Base-by-base conservation (phyloP, 805 yeast genomes). In the Blastobotrys americana region DNA sequence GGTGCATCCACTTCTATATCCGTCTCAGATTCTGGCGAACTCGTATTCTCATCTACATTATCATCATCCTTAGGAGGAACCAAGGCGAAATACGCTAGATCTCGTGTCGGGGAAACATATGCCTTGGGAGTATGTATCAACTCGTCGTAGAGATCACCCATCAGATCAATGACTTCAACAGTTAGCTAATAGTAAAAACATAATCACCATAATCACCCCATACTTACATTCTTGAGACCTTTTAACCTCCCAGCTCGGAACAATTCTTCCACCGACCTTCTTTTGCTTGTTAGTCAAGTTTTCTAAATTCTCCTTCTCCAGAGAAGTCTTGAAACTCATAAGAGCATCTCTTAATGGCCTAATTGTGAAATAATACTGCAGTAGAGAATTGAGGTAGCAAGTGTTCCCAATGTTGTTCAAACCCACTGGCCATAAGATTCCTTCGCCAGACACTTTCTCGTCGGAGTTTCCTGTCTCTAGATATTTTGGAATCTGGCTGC, bases 341-440 rank as follows among this genome's bases (percentile, higher is more conserved):
- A 87, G 72, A 48, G 74, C 72, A 2, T 82, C 76, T 46, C 97
- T 72, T 34, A 93, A 67, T 0, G 96, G 97, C 45, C 77, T 76
- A 37, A 93, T 77, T 4, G 87, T 83, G 66, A 88, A 93, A 61
- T 87, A 90, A 57, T 83, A 90, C 59, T 90, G 98, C 35, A 90
- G 66, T 40, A 93, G 69, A 0, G 97, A 90, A 60, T 93, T 90
- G 61, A 93, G 69, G 55, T 89, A 89, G 63, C 98, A 93, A 0
- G 98, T 90, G 60, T 93, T 93, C 19, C 98, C 98, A 50, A 88
- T 89, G 59, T 93, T 93, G 63, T 83, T 85, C 57, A 93, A 71
- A 0, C 98, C 98, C 3, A 87, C 85, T 0, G 98, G 98, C 77
- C 90, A 80, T 41, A 76, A 73, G 13, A 75, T 80, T 0, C 78